Base-by-base conservation (phyloP, 169 alveolate species). In the Plasmodium cynomolgi region DNA sequence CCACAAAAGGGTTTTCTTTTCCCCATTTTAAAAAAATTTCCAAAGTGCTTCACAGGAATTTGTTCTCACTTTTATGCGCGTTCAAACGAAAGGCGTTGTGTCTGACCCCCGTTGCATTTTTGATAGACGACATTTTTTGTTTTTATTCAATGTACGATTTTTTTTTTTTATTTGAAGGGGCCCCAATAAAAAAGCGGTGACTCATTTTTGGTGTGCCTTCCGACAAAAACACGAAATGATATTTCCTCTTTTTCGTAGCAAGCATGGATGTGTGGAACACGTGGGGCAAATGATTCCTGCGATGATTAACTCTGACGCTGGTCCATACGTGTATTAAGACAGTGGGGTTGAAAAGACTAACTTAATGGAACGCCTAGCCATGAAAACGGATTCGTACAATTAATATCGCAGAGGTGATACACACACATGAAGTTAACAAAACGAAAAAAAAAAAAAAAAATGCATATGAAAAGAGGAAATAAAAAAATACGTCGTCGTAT, bases 21-120 rank as follows among this genome's bases (percentile, higher is more conserved):
- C 23, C 73, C 17, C 20, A 26, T 34, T 77, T 34, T 77, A 23
- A 33, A 9, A 37, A 29, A 37, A 58, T 37, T 77, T 77, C 37
- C 41, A 33, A 56, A 77, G 11, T 58, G 20, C 34, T 62, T 15
- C 47, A 79, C 37, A 41, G 23, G 37, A 37, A 23, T 80, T 39
- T 58, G 26, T 80, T 84, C 20, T 88, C 71, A 88, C 94, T 88
- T 80, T 88, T 88, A 47, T 88, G 94, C 5, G 88, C 94, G 47
- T 88, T 88, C 73, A 88, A 80, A 68, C 94, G 94, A 79, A 88
- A 88, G 20, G 83, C 83, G 34, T 88, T 88, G 83, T 88, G 94
- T 41, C 94, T 79, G 73, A 88, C 94, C 39, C 94, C 94, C 41
- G 91, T 34, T 58, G 54, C 58, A 80, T 58, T 88, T 62, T 79